A percentile compares a stretch with the other conserved stretches of the same genome.
phyloP scores from a whole-genome alignment of 345 rosid genomes.

The Gossypium anomalum region DNA sequence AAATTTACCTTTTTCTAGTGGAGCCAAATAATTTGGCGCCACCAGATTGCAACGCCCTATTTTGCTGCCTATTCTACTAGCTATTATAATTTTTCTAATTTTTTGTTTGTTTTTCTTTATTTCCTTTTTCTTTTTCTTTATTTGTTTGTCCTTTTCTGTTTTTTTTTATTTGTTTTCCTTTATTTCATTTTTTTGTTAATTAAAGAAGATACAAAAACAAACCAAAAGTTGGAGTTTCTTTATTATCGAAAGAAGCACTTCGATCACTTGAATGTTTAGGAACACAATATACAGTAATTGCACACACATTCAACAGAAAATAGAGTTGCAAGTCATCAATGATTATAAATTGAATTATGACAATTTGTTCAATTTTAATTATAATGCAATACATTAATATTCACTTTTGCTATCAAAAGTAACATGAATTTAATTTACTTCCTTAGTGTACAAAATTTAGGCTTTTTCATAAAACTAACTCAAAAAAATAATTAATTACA shows the following conservation, averaged over 20 bases:
- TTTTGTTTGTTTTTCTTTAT: too few relatives aligned
- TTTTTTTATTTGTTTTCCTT: too few relatives aligned
- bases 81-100: too few relatives aligned
- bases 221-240: slow-evolving; percentile 35
- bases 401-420: neutral
- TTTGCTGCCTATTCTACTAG: too few relatives aligned
- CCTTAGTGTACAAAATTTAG: slow-evolving; percentile 45
- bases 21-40: too few relatives aligned
- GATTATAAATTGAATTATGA: neutral
- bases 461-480: neutral
- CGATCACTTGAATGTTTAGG: slow-evolving; percentile 39
- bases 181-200: neutral
- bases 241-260: slow-evolving; percentile 35
- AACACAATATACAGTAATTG: slow-evolving; percentile 5
- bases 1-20: too few relatives aligned
- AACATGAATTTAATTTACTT: slow-evolving; percentile 29
- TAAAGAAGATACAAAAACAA: slow-evolving; percentile 17
- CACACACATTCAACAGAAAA: neutral
- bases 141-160: too few relatives aligned
- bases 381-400: too few relatives aligned
- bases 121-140: too few relatives aligned
- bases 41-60: too few relatives aligned
- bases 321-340: neutral
- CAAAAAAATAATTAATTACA: too few relatives aligned
- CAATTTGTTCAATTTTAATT: neutral